Percentiles rank a stretch among this genome's conserved stretches.
Evolutionary conservation across 1,139 yeast genomes (phyloP).

Genomic region (Hansenula lynferdii): DNA sequence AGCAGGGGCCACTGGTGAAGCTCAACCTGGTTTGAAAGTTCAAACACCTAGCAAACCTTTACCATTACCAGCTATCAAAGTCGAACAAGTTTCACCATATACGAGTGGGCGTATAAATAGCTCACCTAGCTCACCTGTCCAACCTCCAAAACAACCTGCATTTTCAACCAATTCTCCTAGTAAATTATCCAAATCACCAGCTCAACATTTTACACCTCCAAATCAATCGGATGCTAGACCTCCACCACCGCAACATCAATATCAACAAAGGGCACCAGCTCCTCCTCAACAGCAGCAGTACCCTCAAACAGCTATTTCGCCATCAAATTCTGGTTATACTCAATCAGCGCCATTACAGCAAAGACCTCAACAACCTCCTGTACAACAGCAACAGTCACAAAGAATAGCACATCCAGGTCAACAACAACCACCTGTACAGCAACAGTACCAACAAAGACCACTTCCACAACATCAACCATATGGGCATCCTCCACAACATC

Average conservation of each 20-base stretch:
- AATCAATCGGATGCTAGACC: no score
- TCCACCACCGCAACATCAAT: not conserved
- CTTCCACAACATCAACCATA: conserved; percentile 3
- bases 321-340: not conserved
- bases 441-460: not conserved
- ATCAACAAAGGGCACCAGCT: not conserved
- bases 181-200: conserved; percentile 15
- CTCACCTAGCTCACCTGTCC: conserved; percentile 7
- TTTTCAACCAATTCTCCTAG: conserved; percentile 49
- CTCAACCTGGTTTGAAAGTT: conserved; percentile 18
- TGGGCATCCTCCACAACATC: conserved; percentile 2
- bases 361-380: conserved; percentile 2
- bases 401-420: no score
- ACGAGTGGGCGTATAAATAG: conserved; percentile 20
- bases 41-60: conserved; percentile 13
- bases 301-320: not conserved
- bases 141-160: conserved; percentile 21
- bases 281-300: not conserved
- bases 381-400: conserved; percentile 2
- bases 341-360: not conserved
- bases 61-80: conserved; percentile 12
- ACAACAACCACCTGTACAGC: conserved; percentile 4
- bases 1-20: no score
- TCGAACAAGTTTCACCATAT: conserved; percentile 16
- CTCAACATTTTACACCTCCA: conserved; percentile 14